Conservation (phyloP, 176 grass and related monocot genomes). For the Musa beccarii region DNA sequence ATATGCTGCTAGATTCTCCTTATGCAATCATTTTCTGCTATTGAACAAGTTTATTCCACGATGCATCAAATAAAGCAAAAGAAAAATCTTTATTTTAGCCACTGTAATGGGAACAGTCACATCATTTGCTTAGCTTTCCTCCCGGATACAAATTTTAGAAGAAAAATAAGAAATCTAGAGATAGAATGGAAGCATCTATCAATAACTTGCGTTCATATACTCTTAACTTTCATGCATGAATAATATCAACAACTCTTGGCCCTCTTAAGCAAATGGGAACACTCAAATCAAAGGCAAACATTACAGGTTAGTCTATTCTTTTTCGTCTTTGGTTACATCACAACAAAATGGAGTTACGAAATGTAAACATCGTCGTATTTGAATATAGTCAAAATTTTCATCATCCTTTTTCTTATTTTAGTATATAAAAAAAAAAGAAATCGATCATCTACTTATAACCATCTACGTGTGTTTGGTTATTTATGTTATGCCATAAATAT, state of each 20-base stretch:
- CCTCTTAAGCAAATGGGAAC: neutral
- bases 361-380: too few species aligned
- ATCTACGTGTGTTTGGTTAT: too few species aligned
- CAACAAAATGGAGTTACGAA: too few species aligned
- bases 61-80: too few species aligned
- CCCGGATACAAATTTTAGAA: neutral
- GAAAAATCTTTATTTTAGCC: neutral
- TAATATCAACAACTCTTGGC: neutral
- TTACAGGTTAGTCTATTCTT: neutral
- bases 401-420: too few species aligned
- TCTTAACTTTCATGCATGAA: neutral
- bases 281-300: neutral
- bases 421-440: too few species aligned
- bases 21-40: too few species aligned
- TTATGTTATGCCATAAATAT: too few species aligned
- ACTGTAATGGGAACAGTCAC: neutral
- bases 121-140: neutral
- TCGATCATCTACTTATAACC: too few species aligned
- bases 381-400: too few species aligned
- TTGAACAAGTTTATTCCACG: too few species aligned
- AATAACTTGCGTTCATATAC: neutral
- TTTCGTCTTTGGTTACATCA: neutral
- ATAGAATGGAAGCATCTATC: neutral
- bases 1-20: too few species aligned
- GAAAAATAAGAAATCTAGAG: neutral